These are phyloP conservation scores for Xylaria hypoxylon DNA, from an alignment of 2,329 filamentous ascomycete species.

Conservation along the genomic window DNA sequence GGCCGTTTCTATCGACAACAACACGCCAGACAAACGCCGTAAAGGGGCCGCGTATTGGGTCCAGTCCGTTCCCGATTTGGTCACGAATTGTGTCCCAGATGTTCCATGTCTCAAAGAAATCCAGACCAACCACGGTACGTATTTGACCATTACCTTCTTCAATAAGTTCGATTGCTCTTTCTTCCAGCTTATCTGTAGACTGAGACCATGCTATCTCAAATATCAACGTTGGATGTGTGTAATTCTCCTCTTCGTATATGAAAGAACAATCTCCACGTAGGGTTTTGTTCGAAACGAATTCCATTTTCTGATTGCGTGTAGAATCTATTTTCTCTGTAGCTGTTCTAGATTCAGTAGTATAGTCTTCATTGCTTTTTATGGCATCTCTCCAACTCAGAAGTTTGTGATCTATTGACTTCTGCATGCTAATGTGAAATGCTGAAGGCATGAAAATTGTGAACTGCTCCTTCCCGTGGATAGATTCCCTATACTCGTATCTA, in stretches of 20 bases:
- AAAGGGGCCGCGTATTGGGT: background rate
- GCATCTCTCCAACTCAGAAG: background rate
- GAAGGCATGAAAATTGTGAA: background rate
- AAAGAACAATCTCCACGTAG: conserved; percentile 9
- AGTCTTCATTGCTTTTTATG: background rate
- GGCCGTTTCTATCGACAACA: conserved; percentile 3
- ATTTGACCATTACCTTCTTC: conserved; percentile 7
- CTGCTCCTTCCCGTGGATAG: conserved; percentile 5
- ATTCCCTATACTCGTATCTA: conserved; percentile 14
- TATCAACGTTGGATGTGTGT: conserved; percentile 10
- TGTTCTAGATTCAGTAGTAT: background rate
- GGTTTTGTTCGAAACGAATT: background rate
- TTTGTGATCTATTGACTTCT: background rate
- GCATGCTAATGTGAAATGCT: conserved; percentile 1
- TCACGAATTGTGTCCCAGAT: conserved; percentile 11
- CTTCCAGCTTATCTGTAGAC: background rate
- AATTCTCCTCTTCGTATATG: background rate
- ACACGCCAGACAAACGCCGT: conserved; percentile 6
- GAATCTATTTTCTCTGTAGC: conserved; percentile 6
- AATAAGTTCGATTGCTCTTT: conserved; percentile 7
- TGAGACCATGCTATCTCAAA: conserved; percentile 13
- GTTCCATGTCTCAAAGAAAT: conserved; percentile 1
- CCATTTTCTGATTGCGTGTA: background rate
- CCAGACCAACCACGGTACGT: background rate
- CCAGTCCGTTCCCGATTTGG: background rate